phyloP scores from a whole-genome alignment of 805 yeast species.

The Candida silvicultrix region DNA sequence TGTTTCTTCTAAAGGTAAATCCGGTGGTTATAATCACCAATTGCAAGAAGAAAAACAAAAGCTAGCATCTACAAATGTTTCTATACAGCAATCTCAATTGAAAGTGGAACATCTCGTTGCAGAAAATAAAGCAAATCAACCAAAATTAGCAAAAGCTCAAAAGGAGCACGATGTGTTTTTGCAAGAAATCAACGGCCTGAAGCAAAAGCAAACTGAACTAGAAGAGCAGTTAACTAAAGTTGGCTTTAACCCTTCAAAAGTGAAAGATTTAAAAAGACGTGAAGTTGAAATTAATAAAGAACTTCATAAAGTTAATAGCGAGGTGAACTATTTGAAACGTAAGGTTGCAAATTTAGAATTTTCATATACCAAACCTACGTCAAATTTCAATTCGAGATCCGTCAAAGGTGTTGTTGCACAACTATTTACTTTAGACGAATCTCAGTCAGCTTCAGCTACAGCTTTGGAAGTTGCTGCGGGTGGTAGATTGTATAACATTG shows the following conservation, averaged over 20 bases:
- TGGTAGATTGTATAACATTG: conserved; percentile 79
- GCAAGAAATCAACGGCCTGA: conserved; percentile 37
- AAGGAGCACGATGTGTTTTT: conserved; percentile 36
- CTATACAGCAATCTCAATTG: conserved; percentile 52
- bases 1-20: conserved; percentile 72
- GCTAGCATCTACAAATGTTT: conserved; percentile 45
- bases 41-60: conserved; percentile 54
- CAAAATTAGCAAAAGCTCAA: conserved; percentile 48
- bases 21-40: conserved; percentile 73
- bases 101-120: conserved; percentile 49
- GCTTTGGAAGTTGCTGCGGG: conserved; percentile 96
- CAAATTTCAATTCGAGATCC: conserved; percentile 49
- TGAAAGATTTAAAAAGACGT: conserved; percentile 37
- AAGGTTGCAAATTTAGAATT: conserved; percentile 72
- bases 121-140: conserved; percentile 39
- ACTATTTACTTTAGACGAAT: conserved; percentile 57
- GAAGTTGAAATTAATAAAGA: conserved; percentile 40
- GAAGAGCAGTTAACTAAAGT: conserved; percentile 37
- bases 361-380: conserved; percentile 56
- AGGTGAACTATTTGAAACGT: conserved; percentile 52
- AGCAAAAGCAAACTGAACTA: conserved; percentile 30
- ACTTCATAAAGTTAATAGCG: conserved; percentile 35
- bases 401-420: conserved; percentile 92
- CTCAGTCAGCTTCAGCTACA: conserved; percentile 53
- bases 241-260: conserved; percentile 50